Evolutionary conservation across 2,329 filamentous ascomycete genomes (phyloP).

Genomic region (Pezicula carpinea): DNA sequence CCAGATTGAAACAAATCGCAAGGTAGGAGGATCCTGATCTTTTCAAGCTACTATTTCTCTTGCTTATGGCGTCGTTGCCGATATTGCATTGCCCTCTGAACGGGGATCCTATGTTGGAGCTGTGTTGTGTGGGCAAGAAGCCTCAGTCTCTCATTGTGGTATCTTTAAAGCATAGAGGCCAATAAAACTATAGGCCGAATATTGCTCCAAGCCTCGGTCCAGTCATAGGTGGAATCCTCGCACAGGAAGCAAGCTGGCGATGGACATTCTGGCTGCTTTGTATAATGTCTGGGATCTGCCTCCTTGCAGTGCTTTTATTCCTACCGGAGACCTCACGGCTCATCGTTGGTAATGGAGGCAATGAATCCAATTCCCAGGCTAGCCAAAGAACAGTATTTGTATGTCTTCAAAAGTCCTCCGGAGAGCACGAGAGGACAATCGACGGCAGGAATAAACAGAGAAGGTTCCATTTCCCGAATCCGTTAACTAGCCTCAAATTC

Average conservation of each 20-base stretch:
- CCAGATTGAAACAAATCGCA: neutral
- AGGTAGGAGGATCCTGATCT: too few relatives aligned
- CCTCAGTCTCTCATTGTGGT: neutral
- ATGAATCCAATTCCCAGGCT: too few relatives aligned
- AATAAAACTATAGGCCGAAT: too few relatives aligned
- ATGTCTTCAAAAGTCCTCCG: neutral
- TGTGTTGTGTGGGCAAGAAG: conserved; percentile 3
- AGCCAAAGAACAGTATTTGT: neutral
- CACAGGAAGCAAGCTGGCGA: conserved; percentile 28
- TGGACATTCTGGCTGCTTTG: conserved; percentile 33
- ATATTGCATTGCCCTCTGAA: conserved; percentile 58
- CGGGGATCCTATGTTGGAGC: conserved; percentile 57
- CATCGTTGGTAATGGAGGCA: conserved; percentile 10
- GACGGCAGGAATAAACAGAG: neutral
- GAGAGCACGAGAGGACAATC: neutral
- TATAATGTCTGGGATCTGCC: conserved; percentile 29
- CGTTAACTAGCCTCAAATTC: conserved; percentile 32
- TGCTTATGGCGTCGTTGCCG: conserved; percentile 53
- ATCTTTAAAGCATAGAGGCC: too few relatives aligned
- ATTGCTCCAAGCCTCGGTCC: conserved; percentile 23
- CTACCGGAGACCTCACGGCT: conserved; percentile 37
- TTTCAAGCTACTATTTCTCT: conserved; percentile 51
- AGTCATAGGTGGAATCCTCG: conserved; percentile 28
- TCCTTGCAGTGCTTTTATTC: conserved; percentile 32
- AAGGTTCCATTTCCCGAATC: conserved; percentile 31